Evolutionary conservation across 192 early-diverging fungal genomes (phyloP), one percentile per base, ranked within the genome.

Genomic region (Dissophora globulifera): DNA sequence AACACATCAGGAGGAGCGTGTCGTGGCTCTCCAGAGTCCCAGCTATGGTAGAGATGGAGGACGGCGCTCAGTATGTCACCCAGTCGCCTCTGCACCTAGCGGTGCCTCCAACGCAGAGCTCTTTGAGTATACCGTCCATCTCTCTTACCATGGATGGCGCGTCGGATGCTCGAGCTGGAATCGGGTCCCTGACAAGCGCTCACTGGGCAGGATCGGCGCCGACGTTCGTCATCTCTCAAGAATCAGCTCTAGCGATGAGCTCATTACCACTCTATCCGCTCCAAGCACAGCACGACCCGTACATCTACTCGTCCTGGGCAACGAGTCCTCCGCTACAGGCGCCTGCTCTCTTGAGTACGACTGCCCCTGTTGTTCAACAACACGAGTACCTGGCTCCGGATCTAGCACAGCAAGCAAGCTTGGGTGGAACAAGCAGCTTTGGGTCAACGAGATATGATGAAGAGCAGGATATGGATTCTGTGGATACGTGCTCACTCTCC

Each of bases 391-490:
- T 46, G 43, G 19, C 59, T 33, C 26, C 62, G 30, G 22, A 17
- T 29, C 17, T 26, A n/a, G 50, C 50, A 25, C 31, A 43, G 26
- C 41, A 40, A 27, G 52, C 8, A 7, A 50, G 32, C 48, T 53
- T 56, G 33, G 52, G 62, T 13, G 62, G 52, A n/a, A 52, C 53
- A 2, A 60, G 52, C 32, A 46, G 51, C 25, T 33, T 53, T 29
- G 42, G 50, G 1, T 76, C 72, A 2, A 76, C 63, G 17, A 50
- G 64, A 15, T 76, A 76, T 19, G 63, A 76, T 6, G 72, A 76
- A 17, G 63, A 76, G 23, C 72, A 76, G 25, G 72, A 76, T 40
- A 76, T 76, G 72, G 63, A 67, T 43, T 76, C 72, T 40, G 51
- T 76, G 15, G 72, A 76, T 20, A 76, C 72, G 12, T 66, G 63